Percentiles rank a stretch among this genome's conserved stretches.
Conservation (phyloP, 2,329 filamentous ascomycete species). For the Septoria petroselini region DNA sequence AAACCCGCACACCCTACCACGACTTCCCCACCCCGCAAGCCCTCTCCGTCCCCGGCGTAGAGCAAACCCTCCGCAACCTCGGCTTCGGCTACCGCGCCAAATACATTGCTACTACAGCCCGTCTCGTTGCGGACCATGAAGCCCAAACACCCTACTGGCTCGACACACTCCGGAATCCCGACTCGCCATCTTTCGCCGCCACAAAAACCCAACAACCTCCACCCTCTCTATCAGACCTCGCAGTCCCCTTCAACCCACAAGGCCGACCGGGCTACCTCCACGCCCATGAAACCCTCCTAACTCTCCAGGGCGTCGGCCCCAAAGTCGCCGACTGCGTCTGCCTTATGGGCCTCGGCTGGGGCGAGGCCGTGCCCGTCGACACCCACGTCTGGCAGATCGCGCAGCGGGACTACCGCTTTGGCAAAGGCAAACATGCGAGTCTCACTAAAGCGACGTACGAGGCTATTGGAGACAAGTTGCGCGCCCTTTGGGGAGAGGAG, state of each 20-base stretch:
- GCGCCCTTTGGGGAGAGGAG: slow-evolving; percentile 83
- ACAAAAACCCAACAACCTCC: background rate
- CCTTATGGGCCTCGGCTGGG: slow-evolving; percentile 94
- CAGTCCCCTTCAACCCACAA: slow-evolving; percentile 50
- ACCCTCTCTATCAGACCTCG: slow-evolving; percentile 30
- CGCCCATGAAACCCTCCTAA: slow-evolving; percentile 76
- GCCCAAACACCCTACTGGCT: slow-evolving; percentile 62
- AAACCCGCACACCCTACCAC: slow-evolving; percentile 55
- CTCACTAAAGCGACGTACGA: slow-evolving; percentile 87
- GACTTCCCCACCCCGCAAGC: slow-evolving; percentile 79
- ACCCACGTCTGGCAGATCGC: slow-evolving; percentile 99
- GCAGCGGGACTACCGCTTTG: slow-evolving; percentile 90
- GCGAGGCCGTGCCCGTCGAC: slow-evolving; percentile 90
- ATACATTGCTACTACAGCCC: slow-evolving; percentile 84
- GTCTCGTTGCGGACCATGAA: slow-evolving; percentile 65
- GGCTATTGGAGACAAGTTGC: slow-evolving; percentile 85
- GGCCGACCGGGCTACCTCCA: slow-evolving; percentile 66
- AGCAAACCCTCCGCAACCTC: slow-evolving; percentile 72
- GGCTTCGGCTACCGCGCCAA: slow-evolving; percentile 94
- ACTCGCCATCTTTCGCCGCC: slow-evolving; percentile 49
- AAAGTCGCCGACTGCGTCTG: slow-evolving; percentile 98
- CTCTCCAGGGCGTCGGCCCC: slow-evolving; percentile 83
- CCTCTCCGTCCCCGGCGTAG: slow-evolving; percentile 71
- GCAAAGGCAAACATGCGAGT: slow-evolving; percentile 75
- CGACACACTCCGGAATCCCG: slow-evolving; percentile 71